Conservation (phyloP, 2,329 filamentous ascomycete species). For the Thermomyces lanuginosus region DNA sequence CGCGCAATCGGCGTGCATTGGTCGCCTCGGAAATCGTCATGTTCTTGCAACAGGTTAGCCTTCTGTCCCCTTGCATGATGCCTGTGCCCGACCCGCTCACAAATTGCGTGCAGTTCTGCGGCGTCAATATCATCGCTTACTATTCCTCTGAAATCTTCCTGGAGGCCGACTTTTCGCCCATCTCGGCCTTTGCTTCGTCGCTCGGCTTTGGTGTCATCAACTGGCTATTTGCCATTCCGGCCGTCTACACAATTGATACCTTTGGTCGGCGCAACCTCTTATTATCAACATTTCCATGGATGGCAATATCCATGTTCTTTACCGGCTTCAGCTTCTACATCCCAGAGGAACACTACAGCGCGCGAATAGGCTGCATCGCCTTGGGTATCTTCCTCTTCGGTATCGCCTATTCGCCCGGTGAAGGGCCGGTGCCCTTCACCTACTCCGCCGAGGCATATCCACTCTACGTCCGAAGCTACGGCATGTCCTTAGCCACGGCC, state of each 20-base stretch:
- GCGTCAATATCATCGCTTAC: conserved; percentile 41
- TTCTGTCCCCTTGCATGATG: background rate
- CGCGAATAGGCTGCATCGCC: conserved; percentile 26
- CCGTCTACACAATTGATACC: conserved; percentile 51
- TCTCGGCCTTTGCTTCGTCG: conserved; percentile 39
- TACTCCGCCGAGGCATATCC: conserved; percentile 53
- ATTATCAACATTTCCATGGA: conserved; percentile 48
- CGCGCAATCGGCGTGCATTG: conserved; percentile 46
- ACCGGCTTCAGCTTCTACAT: conserved; percentile 40
- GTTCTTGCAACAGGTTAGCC: conserved; percentile 46
- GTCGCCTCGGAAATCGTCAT: conserved; percentile 47
- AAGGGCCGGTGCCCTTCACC: conserved; percentile 49
- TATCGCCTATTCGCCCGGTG: conserved; percentile 38
- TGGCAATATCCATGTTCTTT: conserved; percentile 38
- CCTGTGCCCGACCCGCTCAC: conserved; percentile 1
- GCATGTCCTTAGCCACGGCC: conserved; percentile 49
- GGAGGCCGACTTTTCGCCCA: conserved; percentile 34
- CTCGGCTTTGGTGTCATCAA: conserved; percentile 48
- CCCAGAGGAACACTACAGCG: conserved; percentile 19
- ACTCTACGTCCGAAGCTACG: conserved; percentile 44
- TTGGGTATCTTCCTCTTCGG: conserved; percentile 30
- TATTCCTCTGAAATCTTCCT: conserved; percentile 47
- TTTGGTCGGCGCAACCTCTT: conserved; percentile 50
- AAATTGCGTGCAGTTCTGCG: conserved; percentile 24
- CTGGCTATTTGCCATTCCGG: conserved; percentile 47